These are phyloP conservation scores for Calonectria naviculata DNA, from an alignment of 2,329 filamentous ascomycete genomes.

Conservation along the genomic window DNA sequence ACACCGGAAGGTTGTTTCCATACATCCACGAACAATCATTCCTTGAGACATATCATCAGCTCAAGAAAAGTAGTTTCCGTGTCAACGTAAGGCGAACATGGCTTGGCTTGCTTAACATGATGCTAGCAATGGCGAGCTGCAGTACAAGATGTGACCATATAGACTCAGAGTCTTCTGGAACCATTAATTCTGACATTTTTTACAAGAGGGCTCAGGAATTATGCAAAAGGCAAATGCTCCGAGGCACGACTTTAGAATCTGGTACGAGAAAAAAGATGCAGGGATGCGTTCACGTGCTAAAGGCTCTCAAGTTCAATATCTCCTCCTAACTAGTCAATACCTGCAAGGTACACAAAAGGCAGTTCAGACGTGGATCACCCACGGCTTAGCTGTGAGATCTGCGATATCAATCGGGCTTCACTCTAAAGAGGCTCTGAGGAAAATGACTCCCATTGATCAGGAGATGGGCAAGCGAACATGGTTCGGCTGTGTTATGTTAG, in stretches of 20 bases:
- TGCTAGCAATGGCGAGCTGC: conserved; percentile 59
- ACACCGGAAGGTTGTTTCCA: conserved; percentile 42
- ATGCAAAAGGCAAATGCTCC: conserved; percentile 53
- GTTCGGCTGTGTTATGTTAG: conserved; percentile 40
- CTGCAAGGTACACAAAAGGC: conserved; percentile 65
- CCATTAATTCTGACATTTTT: conserved; percentile 56
- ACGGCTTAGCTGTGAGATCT: conserved; percentile 62
- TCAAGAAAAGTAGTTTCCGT: conserved; percentile 30
- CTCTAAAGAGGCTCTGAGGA: conserved; percentile 48
- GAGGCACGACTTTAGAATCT: conserved; percentile 56
- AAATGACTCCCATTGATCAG: conserved; percentile 52
- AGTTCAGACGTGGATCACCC: conserved; percentile 63
- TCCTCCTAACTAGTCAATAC: conserved; percentile 62
- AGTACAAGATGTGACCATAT: conserved; percentile 38
- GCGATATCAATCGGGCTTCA: conserved; percentile 64
- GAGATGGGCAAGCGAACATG: conserved; percentile 61
- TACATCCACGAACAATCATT: conserved; percentile 42
- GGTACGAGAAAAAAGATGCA: neutral
- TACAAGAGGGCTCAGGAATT: conserved; percentile 56
- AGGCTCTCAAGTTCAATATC: conserved; percentile 52
- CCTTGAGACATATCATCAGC: conserved; percentile 30
- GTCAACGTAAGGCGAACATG: conserved; percentile 56
- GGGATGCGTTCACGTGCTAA: neutral
- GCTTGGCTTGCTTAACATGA: conserved; percentile 61
- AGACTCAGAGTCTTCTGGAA: conserved; percentile 30